phyloP scores from a whole-genome alignment of 2,329 filamentous ascomycete genomes.

The Alternaria longipes region DNA sequence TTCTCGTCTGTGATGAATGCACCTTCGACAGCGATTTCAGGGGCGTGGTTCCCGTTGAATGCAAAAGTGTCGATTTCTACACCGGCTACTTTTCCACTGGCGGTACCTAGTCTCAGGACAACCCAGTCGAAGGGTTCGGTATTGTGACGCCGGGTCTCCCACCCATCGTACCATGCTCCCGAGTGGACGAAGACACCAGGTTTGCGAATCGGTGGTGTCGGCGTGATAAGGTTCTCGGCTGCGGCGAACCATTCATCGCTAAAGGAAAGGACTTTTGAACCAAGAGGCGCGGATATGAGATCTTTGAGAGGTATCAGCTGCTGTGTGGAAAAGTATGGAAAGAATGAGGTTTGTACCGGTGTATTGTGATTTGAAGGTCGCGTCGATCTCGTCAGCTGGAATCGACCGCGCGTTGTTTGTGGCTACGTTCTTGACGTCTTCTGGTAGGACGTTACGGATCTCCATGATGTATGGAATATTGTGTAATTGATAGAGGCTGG shows the following conservation, averaged over 20 bases:
- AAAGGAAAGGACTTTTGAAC: conserved; percentile 63
- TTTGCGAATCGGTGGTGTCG: conserved; percentile 64
- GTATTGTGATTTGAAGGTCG: conserved; percentile 64
- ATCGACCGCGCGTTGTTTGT: conserved; percentile 48
- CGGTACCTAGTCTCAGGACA: conserved; percentile 66
- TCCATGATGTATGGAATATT: conserved; percentile 35
- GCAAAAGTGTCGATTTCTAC: conserved; percentile 83
- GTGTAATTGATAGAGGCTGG: not conserved
- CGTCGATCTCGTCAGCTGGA: conserved; percentile 61
- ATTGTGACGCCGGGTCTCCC: conserved; percentile 71
- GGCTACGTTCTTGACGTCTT: conserved; percentile 41
- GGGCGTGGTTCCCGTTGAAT: conserved; percentile 85
- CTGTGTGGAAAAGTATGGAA: not conserved
- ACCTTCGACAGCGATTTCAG: conserved; percentile 79
- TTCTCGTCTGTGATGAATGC: conserved; percentile 66
- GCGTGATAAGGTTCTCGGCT: conserved; percentile 67
- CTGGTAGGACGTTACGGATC: conserved; percentile 42
- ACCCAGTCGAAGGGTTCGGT: conserved; percentile 67
- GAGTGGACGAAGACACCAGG: conserved; percentile 67
- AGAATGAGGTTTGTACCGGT: conserved; percentile 50
- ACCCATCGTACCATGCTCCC: conserved; percentile 72
- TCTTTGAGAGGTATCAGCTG: conserved; percentile 45
- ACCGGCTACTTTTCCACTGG: conserved; percentile 76
- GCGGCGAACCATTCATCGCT: conserved; percentile 70
- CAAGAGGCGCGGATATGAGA: conserved; percentile 62